Conservation (phyloP, 768 basidiomycete genomes). For the Suillus decipiens region DNA sequence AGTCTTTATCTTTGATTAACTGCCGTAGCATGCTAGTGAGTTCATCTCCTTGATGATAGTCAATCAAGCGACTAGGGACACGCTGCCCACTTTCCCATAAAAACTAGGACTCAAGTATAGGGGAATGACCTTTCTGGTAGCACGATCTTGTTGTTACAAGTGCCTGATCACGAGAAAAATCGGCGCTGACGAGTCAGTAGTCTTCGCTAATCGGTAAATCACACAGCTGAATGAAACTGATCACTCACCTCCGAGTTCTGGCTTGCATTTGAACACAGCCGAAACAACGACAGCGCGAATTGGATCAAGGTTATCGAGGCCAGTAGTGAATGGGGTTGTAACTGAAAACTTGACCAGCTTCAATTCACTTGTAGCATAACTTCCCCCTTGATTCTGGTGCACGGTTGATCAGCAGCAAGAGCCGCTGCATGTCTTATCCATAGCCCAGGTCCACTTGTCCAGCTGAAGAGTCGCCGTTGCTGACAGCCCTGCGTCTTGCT, state of each 20-base stretch:
- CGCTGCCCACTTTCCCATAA: not conserved
- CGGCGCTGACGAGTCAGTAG: not conserved
- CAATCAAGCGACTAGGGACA: not conserved
- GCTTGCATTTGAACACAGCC: too few species aligned
- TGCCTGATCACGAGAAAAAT: not conserved
- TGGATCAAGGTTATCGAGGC: too few species aligned
- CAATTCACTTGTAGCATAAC: not conserved
- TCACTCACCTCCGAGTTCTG: not conserved
- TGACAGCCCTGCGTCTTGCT: not conserved
- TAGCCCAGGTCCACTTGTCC: not conserved
- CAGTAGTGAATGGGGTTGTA: not conserved
- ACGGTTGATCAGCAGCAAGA: not conserved
- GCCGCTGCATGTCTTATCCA: not conserved
- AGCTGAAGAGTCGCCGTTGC: not conserved
- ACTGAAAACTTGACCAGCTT: not conserved
- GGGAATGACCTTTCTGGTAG: too few species aligned
- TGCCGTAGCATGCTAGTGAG: not conserved
- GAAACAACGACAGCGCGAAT: not conserved
- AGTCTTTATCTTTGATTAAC: not conserved
- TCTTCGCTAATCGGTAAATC: not conserved
- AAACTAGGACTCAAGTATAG: too few species aligned
- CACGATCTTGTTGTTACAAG: too few species aligned
- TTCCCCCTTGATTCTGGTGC: not conserved
- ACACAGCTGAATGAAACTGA: not conserved
- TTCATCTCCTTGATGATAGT: not conserved